These are phyloP conservation scores for Suhomyces bribrorum DNA, from an alignment of 1,139 yeast genomes.

Conservation along the genomic window DNA sequence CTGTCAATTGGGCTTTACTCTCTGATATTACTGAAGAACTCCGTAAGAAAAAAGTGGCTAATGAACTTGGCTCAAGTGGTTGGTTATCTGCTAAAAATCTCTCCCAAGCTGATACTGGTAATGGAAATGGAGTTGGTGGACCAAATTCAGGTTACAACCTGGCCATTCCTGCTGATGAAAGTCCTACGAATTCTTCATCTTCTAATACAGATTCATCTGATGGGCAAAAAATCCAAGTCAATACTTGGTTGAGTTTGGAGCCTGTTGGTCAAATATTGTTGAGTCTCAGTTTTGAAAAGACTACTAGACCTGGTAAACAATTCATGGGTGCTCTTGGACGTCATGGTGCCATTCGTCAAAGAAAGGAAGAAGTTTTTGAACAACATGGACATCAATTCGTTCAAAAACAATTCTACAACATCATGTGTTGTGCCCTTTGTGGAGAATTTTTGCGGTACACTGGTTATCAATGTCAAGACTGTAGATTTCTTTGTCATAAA, in stretches of 20 bases:
- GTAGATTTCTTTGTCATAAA: constrained; percentile 90
- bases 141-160: constrained; percentile 1
- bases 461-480: constrained; percentile 97
- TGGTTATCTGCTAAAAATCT: constrained; percentile 84
- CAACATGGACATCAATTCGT: constrained; percentile 97
- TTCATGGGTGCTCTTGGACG: constrained; percentile 83
- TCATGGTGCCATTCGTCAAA: constrained; percentile 96
- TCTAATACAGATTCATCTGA: constrained; percentile 10
- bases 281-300: constrained; percentile 76
- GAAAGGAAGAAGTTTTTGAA: constrained; percentile 92
- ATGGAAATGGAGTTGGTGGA: constrained; percentile 12
- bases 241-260: constrained; percentile 90
- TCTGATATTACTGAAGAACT: constrained; percentile 93
- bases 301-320: constrained; percentile 52
- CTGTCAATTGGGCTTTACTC: constrained; percentile 84
- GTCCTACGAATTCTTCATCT: constrained; percentile 7
- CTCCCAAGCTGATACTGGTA: constrained; percentile 22
- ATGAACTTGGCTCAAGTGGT: constrained; percentile 69
- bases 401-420: constrained; percentile 91
- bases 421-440: constrained; percentile 96
- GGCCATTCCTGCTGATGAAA: background rate
- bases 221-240: constrained; percentile 43
- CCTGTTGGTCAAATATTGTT: constrained; percentile 90
- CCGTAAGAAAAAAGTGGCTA: constrained; percentile 84
- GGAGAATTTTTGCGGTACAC: constrained; percentile 91